phyloP scores from a whole-genome alignment of 1,284 basidiomycete species.

The Neonothopanus nambi region DNA sequence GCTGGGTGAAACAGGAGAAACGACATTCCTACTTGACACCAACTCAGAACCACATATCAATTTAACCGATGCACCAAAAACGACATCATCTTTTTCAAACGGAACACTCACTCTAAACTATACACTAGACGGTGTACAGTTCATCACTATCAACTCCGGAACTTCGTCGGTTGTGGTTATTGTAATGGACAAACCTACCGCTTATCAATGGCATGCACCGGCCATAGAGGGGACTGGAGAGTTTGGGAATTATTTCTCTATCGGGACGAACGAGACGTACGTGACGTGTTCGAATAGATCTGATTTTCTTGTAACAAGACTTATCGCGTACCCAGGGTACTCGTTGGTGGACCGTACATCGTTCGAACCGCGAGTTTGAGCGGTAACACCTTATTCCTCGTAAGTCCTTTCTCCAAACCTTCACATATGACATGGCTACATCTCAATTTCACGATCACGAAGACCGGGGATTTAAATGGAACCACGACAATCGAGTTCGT shows the following conservation, averaged over 20 bases:
- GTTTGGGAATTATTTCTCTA: conserved; percentile 46
- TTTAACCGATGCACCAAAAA: conserved; percentile 27
- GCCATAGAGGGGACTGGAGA: conserved; percentile 35
- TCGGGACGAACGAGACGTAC: conserved; percentile 49
- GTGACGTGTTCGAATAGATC: conserved; percentile 4
- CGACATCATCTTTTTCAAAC: conserved; percentile 31
- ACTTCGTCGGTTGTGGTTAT: conserved; percentile 34
- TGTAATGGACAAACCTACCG: conserved; percentile 45
- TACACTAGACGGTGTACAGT: conserved; percentile 33
- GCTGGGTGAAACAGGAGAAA: conserved; percentile 43
- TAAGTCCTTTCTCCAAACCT: conserved; percentile 20
- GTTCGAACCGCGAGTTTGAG: conserved; percentile 43
- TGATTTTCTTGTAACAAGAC: background rate
- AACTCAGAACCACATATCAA: conserved; percentile 29
- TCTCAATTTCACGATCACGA: background rate
- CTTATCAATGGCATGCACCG: conserved; percentile 50
- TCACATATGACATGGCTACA: background rate
- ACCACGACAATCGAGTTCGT: conserved; percentile 45
- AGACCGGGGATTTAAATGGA: conserved; percentile 50
- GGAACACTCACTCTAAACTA: conserved; percentile 41
- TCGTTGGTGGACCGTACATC: conserved; percentile 53
- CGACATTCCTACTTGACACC: conserved; percentile 37
- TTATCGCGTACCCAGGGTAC: conserved; percentile 31
- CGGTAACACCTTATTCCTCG: conserved; percentile 37
- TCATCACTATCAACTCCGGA: conserved; percentile 32